Evolutionary conservation across 2,329 filamentous ascomycete species (phyloP).

Genomic region (Neophaeococcomyces aloes): DNA sequence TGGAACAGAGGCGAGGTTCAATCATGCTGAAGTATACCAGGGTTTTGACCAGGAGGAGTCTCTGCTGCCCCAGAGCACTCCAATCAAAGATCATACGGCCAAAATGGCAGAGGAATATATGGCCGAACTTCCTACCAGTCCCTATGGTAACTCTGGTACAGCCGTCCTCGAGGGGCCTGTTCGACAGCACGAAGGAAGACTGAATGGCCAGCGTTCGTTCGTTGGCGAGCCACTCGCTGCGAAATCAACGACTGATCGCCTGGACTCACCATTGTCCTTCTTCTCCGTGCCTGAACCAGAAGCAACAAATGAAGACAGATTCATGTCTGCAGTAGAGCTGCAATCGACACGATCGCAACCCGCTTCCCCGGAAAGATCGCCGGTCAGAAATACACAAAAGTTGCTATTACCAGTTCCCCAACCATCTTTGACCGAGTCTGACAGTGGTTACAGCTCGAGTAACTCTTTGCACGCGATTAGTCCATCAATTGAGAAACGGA

Average conservation of each 20-base stretch:
- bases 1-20: slow-evolving; percentile 1
- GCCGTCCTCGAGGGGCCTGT: not conserved
- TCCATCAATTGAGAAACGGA: slow-evolving; percentile 1
- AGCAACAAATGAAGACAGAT: slow-evolving; percentile 5
- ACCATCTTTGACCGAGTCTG: slow-evolving; percentile 14
- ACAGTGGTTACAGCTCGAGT: slow-evolving; percentile 22
- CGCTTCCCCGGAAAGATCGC: slow-evolving; percentile 6
- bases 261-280: not conserved
- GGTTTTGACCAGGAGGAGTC: not conserved
- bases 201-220: not conserved
- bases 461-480: slow-evolving; percentile 12
- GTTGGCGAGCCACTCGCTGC: not conserved
- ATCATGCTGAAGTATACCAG: not conserved
- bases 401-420: not conserved
- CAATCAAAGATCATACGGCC: slow-evolving; percentile 8
- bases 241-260: not conserved
- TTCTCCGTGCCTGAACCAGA: slow-evolving; percentile 1
- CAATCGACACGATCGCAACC: slow-evolving; percentile 1
- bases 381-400: not conserved
- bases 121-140: slow-evolving; percentile 9
- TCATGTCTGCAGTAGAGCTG: slow-evolving; percentile 14
- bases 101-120: slow-evolving; percentile 21
- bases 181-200: not conserved
- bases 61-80: not conserved
- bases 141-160: not conserved